Evolutionary conservation across 2,329 filamentous ascomycete genomes (phyloP).

Genomic region (Botryosphaeria agaves): DNA sequence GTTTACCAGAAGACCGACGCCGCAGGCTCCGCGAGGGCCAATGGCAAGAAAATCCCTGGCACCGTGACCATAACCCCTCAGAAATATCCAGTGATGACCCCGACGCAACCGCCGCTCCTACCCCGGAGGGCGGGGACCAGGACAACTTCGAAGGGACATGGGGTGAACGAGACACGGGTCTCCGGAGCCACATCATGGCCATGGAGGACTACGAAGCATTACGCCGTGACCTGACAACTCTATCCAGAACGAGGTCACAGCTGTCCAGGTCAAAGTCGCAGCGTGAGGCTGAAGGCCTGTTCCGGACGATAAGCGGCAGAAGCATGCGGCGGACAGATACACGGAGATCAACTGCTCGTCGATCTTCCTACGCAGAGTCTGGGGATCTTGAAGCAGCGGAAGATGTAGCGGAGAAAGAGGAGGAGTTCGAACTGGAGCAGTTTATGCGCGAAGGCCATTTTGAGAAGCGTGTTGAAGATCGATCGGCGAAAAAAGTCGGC

Average conservation of each 20-base stretch:
- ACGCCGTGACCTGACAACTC: constrained; percentile 33
- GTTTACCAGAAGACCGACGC: constrained; percentile 4
- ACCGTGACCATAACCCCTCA: constrained; percentile 10
- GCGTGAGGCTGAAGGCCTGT: constrained; percentile 10
- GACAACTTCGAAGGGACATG: constrained; percentile 34
- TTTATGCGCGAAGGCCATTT: constrained; percentile 63
- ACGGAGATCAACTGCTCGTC: constrained; percentile 9
- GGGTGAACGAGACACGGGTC: constrained; percentile 43
- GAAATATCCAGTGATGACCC: constrained; percentile 4
- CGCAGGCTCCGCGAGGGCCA: constrained; percentile 8
- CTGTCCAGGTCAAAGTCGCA: constrained; percentile 13
- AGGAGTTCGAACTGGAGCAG: constrained; percentile 48
- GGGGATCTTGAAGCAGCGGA: constrained; percentile 5
- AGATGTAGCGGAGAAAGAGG: constrained; percentile 27
- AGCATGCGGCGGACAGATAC: constrained; percentile 5
- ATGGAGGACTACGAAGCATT: constrained; percentile 44
- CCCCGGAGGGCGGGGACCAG: constrained; percentile 10
- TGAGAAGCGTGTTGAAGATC: constrained; percentile 51
- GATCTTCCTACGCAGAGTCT: constrained; percentile 10
- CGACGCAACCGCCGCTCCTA: constrained; percentile 5
- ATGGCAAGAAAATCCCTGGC: constrained; percentile 16
- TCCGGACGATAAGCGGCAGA: constrained; percentile 11
- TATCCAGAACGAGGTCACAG: constrained; percentile 27
- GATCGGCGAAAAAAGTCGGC: constrained; percentile 59
- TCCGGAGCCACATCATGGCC: constrained; percentile 32